Evolutionary conservation across 2,329 filamentous ascomycete species (phyloP).

Genomic region (Nemania serpens): DNA sequence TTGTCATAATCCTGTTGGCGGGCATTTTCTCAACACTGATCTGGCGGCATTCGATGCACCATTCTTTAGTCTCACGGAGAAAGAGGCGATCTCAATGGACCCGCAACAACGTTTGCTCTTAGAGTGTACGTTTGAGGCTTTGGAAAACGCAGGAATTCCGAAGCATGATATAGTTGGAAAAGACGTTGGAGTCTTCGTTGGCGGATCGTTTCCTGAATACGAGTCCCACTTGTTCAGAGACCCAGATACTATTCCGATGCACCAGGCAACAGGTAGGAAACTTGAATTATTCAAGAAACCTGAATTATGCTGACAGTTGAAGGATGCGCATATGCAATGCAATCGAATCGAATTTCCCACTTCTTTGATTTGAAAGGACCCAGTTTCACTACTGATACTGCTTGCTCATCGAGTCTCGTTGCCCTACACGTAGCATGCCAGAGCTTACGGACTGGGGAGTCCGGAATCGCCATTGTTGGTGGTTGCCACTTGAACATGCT

Average conservation of each 20-base stretch:
- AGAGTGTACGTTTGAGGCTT: constrained; percentile 58
- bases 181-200: constrained; percentile 56
- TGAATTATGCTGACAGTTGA: constrained; percentile 24
- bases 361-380: constrained; percentile 60
- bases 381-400: constrained; percentile 57
- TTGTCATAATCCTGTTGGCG: constrained; percentile 43
- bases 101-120: constrained; percentile 59
- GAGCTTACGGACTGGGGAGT: constrained; percentile 53
- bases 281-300: neutral
- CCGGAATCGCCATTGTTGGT: constrained; percentile 51
- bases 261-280: constrained; percentile 54
- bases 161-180: constrained; percentile 53
- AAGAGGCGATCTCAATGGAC: constrained; percentile 57
- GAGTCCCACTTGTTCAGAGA: constrained; percentile 52
- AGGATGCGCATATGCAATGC: constrained; percentile 56
- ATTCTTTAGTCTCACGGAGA: constrained; percentile 57
- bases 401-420: constrained; percentile 56
- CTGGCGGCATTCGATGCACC: constrained; percentile 55
- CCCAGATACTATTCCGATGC: constrained; percentile 54
- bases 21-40: constrained; percentile 50
- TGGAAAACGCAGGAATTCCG: constrained; percentile 57
- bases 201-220: constrained; percentile 54
- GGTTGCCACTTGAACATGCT: constrained; percentile 54
- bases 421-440: constrained; percentile 57
- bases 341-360: constrained; percentile 59